Evolutionary conservation across 495 filamentous ascomycete species (phyloP).

Genomic region (Aspergillus campestris): DNA sequence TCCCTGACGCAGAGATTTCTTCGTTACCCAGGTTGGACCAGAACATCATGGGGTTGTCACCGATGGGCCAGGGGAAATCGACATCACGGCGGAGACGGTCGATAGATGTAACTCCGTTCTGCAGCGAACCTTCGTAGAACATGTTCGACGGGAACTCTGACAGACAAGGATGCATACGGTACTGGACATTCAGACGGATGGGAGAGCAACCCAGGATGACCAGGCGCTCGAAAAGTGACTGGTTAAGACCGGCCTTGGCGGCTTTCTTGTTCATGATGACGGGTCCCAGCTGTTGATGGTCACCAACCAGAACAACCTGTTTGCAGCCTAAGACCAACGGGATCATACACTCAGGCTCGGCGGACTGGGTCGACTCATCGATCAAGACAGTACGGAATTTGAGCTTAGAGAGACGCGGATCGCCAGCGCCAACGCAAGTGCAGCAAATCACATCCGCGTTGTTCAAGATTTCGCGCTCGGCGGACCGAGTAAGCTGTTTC

Average conservation of each 20-base stretch:
- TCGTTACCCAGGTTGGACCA: conserved; percentile 98
- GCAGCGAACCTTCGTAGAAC: conserved; percentile 97
- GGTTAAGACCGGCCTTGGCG: conserved; percentile 93
- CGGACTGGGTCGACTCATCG: conserved; percentile 98
- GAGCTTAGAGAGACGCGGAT: conserved; percentile 89
- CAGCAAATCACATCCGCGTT: conserved; percentile 99
- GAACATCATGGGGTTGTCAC: conserved; percentile 98
- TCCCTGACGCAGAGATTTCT: conserved; percentile 95
- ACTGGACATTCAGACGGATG: conserved; percentile 93
- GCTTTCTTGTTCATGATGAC: conserved; percentile 99
- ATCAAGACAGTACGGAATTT: conserved; percentile 98
- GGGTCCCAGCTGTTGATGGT: conserved; percentile 96
- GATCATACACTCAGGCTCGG: conserved; percentile 99
- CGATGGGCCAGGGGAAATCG: conserved; percentile 96
- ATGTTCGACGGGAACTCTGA: conserved; percentile 99
- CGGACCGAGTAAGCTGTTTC: conserved; percentile 86
- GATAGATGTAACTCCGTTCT: conserved; percentile 90
- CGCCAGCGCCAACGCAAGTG: conserved; percentile 95
- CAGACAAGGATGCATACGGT: conserved; percentile 98
- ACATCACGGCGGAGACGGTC: conserved; percentile 87
- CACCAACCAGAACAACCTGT: conserved; percentile 94
- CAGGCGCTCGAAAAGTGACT: conserved; percentile 93
- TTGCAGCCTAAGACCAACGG: conserved; percentile 96
- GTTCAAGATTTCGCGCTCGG: conserved; percentile 89
- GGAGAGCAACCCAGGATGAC: conserved; percentile 89